Base-by-base conservation (phyloP, 257 asterid genomes). In the Eucommia ulmoides region DNA sequence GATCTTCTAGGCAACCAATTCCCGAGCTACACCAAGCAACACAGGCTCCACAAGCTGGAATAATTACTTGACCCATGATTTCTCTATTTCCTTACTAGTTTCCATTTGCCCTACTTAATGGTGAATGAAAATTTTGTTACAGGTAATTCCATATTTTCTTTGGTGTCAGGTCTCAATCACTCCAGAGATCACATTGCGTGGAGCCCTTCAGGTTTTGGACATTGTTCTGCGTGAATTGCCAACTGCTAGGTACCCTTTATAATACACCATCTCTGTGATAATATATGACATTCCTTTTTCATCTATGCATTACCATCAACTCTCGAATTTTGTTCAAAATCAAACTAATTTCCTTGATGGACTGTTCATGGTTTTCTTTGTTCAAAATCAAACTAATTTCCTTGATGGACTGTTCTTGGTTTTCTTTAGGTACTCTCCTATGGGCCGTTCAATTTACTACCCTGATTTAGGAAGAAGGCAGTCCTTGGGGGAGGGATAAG, bases 11-110 rank as follows among this genome's bases (percentile, higher is more conserved):
- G 70, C 84, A 80, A 52, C 79, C 84, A 15, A 60, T 72, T 54
- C 80, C 96, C 94, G 94, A 82, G 88, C 98, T 80, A 93, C 96
- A 80, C 79, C 98, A 85, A 89, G 95, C 95, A 38, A 75, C 78
- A 61, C 77, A 57, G 76, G 54, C 74, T 56, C 65, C 71, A 69
- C 85, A 73, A 77, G 65, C 81, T 52, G 81, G 65, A 42, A 41
- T 58, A 64, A 59, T 44, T 16, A 53, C 78, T 65, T 80, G 63
- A 55, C 66, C 78, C 24, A 38, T 22, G 46, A 15, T 42, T 42
- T 3, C 19, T 42, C 20, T 16, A 3, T 7, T 42, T 1, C 38
- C 6, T 29, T n/a, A n/a, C n/a, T n/a, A n/a, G n/a, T n/a, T n/a
- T n/a, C n/a, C n/a, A n/a, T n/a, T n/a, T n/a, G n/a, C n/a, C n/a